Evolutionary conservation across 116 monocot species (phyloP).

Genomic region (Posidonia oceanica): DNA sequence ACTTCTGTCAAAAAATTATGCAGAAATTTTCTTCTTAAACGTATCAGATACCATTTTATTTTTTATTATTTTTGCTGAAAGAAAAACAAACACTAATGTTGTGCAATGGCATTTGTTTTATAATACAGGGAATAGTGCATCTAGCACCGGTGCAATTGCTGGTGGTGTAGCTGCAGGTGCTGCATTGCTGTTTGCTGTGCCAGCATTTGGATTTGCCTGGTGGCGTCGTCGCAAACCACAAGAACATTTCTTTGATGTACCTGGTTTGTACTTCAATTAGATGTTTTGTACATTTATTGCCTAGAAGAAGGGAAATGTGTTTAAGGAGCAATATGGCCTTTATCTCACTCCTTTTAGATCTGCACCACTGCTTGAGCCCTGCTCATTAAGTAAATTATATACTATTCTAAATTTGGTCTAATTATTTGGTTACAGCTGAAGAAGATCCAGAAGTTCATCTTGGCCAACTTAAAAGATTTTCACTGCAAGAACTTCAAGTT

Average conservation of each 20-base stretch:
- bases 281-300: neutral
- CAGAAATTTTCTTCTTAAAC: no score
- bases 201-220: slow-evolving; percentile 82
- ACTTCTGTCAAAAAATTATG: no score
- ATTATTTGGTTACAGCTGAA: slow-evolving; percentile 37
- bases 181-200: slow-evolving; percentile 76
- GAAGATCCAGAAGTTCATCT: slow-evolving; percentile 87
- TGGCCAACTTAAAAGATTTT: slow-evolving; percentile 82
- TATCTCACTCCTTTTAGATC: no score
- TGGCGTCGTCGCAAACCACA: slow-evolving; percentile 56
- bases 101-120: no score
- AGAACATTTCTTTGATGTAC: slow-evolving; percentile 10
- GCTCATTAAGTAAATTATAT: no score
- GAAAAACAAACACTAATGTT: no score
- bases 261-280: slow-evolving; percentile 6
- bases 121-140: slow-evolving; percentile 7
- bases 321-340: neutral
- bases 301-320: neutral
- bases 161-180: slow-evolving; percentile 85
- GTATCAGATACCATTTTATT: no score
- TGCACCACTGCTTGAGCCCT: no score
- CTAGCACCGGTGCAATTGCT: slow-evolving; percentile 71
- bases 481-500: slow-evolving; percentile 79
- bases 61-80: no score
- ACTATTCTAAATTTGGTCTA: neutral